Percentiles rank a stretch among this genome's conserved stretches.
Evolutionary conservation across 2,329 filamentous ascomycete genomes (phyloP).

Genomic region (Clonostachys byssicola): DNA sequence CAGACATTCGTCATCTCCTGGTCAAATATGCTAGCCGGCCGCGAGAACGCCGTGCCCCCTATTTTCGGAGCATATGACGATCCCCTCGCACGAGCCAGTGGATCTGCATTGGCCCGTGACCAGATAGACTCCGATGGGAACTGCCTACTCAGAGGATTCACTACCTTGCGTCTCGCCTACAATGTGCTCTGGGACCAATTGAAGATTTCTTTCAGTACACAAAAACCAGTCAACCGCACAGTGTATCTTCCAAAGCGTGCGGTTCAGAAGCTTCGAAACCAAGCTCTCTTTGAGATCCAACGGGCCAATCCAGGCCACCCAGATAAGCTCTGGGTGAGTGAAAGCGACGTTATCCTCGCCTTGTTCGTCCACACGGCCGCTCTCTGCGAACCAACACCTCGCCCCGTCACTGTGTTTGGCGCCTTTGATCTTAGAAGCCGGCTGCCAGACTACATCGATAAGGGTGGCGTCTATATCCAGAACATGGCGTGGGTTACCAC

Average conservation of each 20-base stretch:
- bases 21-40: not conserved
- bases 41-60: not conserved
- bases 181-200: too few relatives aligned
- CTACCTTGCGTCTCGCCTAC: too few relatives aligned
- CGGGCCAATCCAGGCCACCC: not conserved
- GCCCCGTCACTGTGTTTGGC: not conserved
- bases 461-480: conserved; percentile 72
- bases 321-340: not conserved
- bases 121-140: not conserved
- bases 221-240: too few relatives aligned
- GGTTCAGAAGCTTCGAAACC: too few relatives aligned
- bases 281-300: too few relatives aligned
- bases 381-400: not conserved
- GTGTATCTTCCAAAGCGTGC: too few relatives aligned
- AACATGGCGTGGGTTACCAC: conserved; percentile 9
- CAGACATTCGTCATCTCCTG: not conserved
- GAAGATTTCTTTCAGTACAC: too few relatives aligned
- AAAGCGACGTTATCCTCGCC: not conserved
- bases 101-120: too few relatives aligned
- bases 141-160: too few relatives aligned
- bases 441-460: not conserved
- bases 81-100: not conserved
- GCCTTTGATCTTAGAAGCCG: not conserved
- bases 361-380: not conserved
- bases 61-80: not conserved